A percentile compares a stretch with the other conserved stretches of the same genome.
Conservation (phyloP, 805 yeast species). For the Priceomyces haplophilus region DNA sequence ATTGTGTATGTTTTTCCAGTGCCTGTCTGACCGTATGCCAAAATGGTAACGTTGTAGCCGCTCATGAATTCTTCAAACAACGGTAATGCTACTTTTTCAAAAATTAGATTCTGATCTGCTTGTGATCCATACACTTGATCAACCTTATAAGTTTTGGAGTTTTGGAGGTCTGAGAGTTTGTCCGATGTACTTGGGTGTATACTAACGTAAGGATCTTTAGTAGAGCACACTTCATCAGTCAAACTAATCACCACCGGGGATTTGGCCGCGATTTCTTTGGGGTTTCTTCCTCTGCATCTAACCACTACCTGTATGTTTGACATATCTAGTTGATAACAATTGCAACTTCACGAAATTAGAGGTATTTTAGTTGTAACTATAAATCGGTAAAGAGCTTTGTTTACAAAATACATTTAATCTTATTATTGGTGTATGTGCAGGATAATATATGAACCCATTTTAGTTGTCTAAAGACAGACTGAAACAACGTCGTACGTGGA, state of each 20-base stretch:
- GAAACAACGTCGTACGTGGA: background rate
- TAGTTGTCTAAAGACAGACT: too few relatives aligned
- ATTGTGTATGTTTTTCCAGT: constrained; percentile 81
- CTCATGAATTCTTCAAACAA: constrained; percentile 61
- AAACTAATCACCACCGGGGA: constrained; percentile 48
- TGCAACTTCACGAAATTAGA: background rate
- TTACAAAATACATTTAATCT: constrained; percentile 5
- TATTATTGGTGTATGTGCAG: background rate
- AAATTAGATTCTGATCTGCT: constrained; percentile 67
- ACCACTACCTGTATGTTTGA: constrained; percentile 51
- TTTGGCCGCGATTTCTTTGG: constrained; percentile 41
- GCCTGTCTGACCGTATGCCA: constrained; percentile 84
- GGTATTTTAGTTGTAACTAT: background rate
- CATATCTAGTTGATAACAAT: constrained; percentile 12
- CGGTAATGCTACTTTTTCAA: constrained; percentile 68
- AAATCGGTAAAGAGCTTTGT: constrained; percentile 2
- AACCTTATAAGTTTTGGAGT: constrained; percentile 57
- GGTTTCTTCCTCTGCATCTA: constrained; percentile 51
- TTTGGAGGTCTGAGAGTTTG: constrained; percentile 29
- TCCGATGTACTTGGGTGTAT: constrained; percentile 9
- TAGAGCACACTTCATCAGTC: constrained; percentile 33
- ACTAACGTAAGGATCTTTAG: constrained; percentile 21
- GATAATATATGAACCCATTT: too few relatives aligned
- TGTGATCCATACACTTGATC: constrained; percentile 84
- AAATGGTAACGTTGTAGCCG: constrained; percentile 69